These are phyloP conservation scores for Rhododendron simsii DNA, from an alignment of 148 eudicot species.

Conservation along the genomic window DNA sequence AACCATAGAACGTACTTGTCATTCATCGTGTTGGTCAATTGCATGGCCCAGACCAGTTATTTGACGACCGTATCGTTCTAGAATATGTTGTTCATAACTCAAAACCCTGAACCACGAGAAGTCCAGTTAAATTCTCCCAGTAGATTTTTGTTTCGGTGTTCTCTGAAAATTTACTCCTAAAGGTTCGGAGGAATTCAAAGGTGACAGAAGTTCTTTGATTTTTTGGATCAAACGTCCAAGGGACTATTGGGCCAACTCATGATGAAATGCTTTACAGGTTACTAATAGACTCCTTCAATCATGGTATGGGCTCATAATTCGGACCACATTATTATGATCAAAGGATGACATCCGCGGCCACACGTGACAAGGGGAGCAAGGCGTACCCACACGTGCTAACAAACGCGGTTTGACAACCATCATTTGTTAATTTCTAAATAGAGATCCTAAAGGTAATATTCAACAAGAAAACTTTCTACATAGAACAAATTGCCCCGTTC, in stretches of 20 bases:
- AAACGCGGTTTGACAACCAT: neutral
- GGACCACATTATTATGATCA: neutral
- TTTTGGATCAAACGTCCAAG: neutral
- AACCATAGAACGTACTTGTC: neutral
- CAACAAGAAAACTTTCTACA: neutral
- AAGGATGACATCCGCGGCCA: neutral
- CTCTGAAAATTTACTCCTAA: neutral
- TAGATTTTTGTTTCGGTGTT: neutral
- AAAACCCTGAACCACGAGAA: neutral
- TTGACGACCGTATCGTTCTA: neutral
- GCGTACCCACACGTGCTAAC: neutral
- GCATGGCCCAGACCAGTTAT: neutral
- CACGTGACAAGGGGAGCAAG: neutral
- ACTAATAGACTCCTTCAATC: neutral
- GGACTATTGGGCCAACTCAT: neutral
- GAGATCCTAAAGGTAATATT: neutral
- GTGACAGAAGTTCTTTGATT: neutral
- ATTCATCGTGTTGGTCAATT: neutral
- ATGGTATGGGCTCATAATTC: neutral
- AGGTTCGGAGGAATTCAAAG: neutral
- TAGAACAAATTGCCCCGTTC: too few species aligned
- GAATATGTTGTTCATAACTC: neutral
- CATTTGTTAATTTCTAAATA: neutral
- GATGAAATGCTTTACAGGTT: neutral
- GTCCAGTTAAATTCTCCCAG: neutral